Percentiles rank a stretch among this genome's conserved stretches.
phyloP scores from a whole-genome alignment of 1,139 yeast species.

The Casaregolazyma lundiana region DNA sequence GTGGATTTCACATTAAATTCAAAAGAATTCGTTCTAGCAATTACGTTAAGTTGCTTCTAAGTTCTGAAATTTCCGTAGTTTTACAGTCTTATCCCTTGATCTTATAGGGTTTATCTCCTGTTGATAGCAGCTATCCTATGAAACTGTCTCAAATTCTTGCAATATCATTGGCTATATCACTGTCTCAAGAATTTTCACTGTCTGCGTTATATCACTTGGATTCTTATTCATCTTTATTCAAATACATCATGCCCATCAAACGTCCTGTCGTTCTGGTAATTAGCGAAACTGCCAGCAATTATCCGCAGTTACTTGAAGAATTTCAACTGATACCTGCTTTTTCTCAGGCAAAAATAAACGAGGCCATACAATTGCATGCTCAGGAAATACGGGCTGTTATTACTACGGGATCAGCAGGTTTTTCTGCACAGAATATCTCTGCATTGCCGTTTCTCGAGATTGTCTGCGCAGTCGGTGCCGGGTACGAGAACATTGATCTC shows the following conservation, averaged over 20 bases:
- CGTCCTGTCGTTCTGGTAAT: background rate
- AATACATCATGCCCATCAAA: background rate
- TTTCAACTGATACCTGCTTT: background rate
- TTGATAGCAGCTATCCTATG: no score
- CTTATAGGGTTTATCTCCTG: no score
- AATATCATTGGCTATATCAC: no score
- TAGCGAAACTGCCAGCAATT: background rate
- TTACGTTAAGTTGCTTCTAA: no score
- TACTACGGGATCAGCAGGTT: background rate
- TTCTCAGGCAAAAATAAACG: background rate
- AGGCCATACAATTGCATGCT: background rate
- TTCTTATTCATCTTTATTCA: no score
- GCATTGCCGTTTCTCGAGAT: background rate
- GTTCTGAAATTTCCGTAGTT: no score
- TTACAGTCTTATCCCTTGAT: no score
- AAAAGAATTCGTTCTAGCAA: no score
- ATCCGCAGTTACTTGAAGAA: background rate
- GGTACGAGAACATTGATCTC: background rate
- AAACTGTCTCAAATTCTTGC: no score
- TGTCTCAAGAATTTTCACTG: no score
- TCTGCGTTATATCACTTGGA: background rate
- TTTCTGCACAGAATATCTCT: background rate
- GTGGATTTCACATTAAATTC: no score
- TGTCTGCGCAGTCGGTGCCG: background rate
- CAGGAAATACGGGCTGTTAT: background rate